Percentiles rank a stretch among this genome's conserved stretches.
These are phyloP conservation scores for Nakazawaea holstii DNA, from an alignment of 805 yeast species.

Conservation along the genomic window DNA sequence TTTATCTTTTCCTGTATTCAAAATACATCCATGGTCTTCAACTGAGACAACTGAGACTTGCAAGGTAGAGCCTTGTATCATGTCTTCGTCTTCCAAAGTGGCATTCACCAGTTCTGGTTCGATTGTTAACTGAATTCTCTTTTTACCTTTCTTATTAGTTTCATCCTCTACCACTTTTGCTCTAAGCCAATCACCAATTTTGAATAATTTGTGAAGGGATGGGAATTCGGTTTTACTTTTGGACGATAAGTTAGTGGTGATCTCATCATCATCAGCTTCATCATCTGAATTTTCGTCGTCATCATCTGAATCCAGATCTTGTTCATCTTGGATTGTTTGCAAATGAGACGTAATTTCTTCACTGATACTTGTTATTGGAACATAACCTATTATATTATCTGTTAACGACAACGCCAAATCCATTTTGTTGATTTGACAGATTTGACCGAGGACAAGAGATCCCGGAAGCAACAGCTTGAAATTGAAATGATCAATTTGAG, in stretches of 20 bases:
- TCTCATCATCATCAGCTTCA: constrained; percentile 20
- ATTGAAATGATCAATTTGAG: constrained; percentile 56
- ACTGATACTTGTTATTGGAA: constrained; percentile 71
- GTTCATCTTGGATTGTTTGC: constrained; percentile 50
- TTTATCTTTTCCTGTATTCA: constrained; percentile 58
- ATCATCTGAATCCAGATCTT: constrained; percentile 35
- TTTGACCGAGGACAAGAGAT: constrained; percentile 70
- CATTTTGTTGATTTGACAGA: constrained; percentile 50
- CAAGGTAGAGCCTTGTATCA: constrained; percentile 52
- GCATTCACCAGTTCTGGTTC: constrained; percentile 73
- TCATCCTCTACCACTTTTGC: constrained; percentile 64
- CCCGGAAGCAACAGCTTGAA: constrained; percentile 68
- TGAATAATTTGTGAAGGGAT: constrained; percentile 45
- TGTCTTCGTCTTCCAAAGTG: constrained; percentile 57
- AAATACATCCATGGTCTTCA: constrained; percentile 88
- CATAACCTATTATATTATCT: constrained; percentile 74
- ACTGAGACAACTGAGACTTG: constrained; percentile 76
- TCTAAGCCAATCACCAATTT: constrained; percentile 80
- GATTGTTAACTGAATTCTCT: constrained; percentile 62
- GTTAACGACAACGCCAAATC: constrained; percentile 72
- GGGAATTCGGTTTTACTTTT: constrained; percentile 44
- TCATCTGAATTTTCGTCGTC: constrained; percentile 26
- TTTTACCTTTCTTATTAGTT: constrained; percentile 36
- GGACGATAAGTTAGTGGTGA: constrained; percentile 16
- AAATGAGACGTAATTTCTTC: constrained; percentile 51